Conservation (phyloP, 75 land plant genomes). For the Cupressus sempervirens region DNA sequence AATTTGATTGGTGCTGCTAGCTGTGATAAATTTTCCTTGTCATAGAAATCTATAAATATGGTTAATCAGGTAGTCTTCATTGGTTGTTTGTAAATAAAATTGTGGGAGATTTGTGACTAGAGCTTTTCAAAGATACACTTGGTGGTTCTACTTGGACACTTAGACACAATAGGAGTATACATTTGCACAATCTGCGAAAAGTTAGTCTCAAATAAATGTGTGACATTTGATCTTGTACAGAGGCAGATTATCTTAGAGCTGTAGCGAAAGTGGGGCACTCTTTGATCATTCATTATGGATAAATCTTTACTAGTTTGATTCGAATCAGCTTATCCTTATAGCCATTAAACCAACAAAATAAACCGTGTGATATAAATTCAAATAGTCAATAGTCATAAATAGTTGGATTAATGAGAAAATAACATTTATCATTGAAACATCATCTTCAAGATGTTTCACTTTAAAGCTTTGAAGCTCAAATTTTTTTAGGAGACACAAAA, state of each 20-base stretch:
- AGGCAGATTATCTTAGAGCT: not conserved
- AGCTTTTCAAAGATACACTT: not conserved
- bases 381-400: no score
- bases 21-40: not conserved
- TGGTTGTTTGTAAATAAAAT: not conserved
- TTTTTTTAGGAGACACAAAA: not conserved
- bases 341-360: no score
- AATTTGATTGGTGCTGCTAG: not conserved
- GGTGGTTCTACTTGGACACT: not conserved
- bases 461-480: not conserved
- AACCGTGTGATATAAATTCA: no score
- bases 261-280: not conserved
- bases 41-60: not conserved
- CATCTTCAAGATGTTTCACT: not conserved
- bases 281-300: not conserved
- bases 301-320: not conserved
- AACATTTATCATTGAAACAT: no score
- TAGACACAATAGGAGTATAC: not conserved
- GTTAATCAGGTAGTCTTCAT: not conserved
- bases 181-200: not conserved
- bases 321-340: not conserved
- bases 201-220: not conserved
- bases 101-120: not conserved
- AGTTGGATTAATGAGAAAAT: no score
- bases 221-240: not conserved